Evolutionary conservation across 2,329 filamentous ascomycete genomes (phyloP), one percentile per base, ranked within the genome.

Genomic region (Cladosporium sp.): DNA sequence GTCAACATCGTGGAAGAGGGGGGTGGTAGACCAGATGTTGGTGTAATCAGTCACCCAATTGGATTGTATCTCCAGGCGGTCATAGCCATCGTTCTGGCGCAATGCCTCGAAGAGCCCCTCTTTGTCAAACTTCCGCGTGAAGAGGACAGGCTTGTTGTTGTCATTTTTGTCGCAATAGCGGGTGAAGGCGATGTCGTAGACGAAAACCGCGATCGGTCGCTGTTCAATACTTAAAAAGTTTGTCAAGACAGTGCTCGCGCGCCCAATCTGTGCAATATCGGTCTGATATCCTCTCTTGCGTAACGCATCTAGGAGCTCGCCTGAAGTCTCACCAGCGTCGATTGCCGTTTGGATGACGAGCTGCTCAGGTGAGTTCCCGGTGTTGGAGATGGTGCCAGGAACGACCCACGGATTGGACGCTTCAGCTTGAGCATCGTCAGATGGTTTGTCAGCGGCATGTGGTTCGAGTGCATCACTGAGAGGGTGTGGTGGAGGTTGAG

Each of bases 21-120:
- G 54, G 0, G 15, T 19, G 9, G 56, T 51, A 17, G 60, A 59
- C 62, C 63, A 65, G 42, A 63, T 61, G 10, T 61, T 34, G 36
- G 57, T 52, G 22, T 55, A 51, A 36, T 64, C 63, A 1, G 61
- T 58, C 7, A 58, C 61, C 51, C 56, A 65, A 4, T 17, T 8
- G 1, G 6, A 10, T 0, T 4, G 32, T 1, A 0, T 17, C 2
- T 7, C 3, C 25, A 49, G 12, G 1, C 25, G 4, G 1, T 22
- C 28, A n/a, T 35, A 49, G 28, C 3, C 28, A 1, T 1, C 2
- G 4, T 20, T 28, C 1, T 2, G 2, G 7, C 34, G 19, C 1
- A 49, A 10, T 17, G 32, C 17, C n/a, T 22, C 19, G 19, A 49
- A 49, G 7, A 49, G 34, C 12, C 25, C 47, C 2, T 24, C 22